These are phyloP conservation scores for Calonectria leucothoes DNA, from an alignment of 2,329 filamentous ascomycete species.

Conservation along the genomic window DNA sequence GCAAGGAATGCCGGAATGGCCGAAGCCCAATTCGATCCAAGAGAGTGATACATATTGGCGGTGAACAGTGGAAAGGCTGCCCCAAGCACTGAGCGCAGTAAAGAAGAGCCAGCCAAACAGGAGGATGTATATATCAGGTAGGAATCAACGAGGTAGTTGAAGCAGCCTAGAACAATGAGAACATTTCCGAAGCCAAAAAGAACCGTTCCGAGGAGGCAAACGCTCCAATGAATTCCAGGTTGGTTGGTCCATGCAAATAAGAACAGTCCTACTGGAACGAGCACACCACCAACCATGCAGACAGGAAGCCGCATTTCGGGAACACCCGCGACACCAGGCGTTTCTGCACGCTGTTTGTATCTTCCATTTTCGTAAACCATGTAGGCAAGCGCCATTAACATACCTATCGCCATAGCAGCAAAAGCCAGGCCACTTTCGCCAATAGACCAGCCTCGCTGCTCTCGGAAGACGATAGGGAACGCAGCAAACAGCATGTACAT, in stretches of 20 bases:
- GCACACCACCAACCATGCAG: constrained; percentile 68
- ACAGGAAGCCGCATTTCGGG: constrained; percentile 69
- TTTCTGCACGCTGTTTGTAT: too few species aligned
- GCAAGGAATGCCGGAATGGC: constrained; percentile 30
- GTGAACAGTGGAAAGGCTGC: constrained; percentile 36
- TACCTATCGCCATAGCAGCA: background rate
- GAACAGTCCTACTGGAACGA: constrained; percentile 70
- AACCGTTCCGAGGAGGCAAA: constrained; percentile 54
- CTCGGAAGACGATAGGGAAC: background rate
- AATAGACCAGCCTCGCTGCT: background rate
- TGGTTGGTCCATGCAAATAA: constrained; percentile 68
- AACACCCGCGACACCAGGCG: background rate
- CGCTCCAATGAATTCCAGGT: constrained; percentile 65
- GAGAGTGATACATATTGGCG: constrained; percentile 31
- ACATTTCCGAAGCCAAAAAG: constrained; percentile 69
- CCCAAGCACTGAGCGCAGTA: constrained; percentile 27
- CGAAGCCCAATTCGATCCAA: constrained; percentile 35
- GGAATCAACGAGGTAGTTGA: constrained; percentile 76
- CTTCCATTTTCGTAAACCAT: background rate
- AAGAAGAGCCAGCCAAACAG: constrained; percentile 69
- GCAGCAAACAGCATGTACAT: background rate
- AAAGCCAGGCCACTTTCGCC: background rate
- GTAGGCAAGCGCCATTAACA: background rate
- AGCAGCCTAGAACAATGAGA: constrained; percentile 71
- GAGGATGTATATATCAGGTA: constrained; percentile 83